Conservation (phyloP, 306 rosid genomes). For the Luffa aegyptiaca region DNA sequence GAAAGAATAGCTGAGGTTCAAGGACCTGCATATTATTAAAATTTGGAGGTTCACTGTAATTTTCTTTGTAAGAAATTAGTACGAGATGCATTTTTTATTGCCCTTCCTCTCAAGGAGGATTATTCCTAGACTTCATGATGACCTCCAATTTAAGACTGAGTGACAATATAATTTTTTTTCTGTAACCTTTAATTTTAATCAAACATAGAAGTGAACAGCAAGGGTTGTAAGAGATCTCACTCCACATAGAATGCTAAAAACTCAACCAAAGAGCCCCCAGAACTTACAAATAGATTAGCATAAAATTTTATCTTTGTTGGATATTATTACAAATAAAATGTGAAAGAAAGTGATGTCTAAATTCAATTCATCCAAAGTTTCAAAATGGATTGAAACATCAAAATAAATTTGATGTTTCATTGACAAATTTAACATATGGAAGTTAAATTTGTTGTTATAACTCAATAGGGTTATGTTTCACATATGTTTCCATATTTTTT, state of each 20-base stretch:
- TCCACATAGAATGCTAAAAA: neutral
- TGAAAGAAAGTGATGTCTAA: too few species aligned
- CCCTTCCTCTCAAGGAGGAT: neutral
- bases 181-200: neutral
- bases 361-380: too few species aligned
- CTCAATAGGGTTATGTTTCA: too few species aligned
- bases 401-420: too few species aligned
- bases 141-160: neutral
- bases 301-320: neutral
- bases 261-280: neutral
- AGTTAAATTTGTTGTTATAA: too few species aligned
- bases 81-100: neutral
- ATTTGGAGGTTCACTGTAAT: slow-evolving; percentile 21
- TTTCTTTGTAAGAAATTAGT: slow-evolving; percentile 4
- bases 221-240: neutral
- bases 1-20: slow-evolving; percentile 90
- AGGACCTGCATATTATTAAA: slow-evolving; percentile 32
- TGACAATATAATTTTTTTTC: neutral
- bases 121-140: neutral
- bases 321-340: too few species aligned
- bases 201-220: neutral
- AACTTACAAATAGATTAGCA: neutral
- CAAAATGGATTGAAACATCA: too few species aligned
- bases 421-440: too few species aligned
- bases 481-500: too few species aligned